Evolutionary conservation across 805 yeast species (phyloP), one percentile per base, ranked within the genome.

Genomic region (Yamadazyma scolyti): DNA sequence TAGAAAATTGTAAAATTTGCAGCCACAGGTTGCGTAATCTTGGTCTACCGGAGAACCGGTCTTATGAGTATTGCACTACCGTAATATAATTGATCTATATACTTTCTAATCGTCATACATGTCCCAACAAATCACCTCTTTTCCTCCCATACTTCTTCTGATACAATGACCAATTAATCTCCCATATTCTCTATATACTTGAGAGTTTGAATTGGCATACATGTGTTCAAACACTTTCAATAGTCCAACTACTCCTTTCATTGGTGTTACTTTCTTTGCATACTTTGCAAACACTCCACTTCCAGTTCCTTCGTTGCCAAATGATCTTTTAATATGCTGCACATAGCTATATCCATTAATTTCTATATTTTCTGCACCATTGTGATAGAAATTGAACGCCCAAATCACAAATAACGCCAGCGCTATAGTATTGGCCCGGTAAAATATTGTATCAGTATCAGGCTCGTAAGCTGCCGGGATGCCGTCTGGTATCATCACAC

Each of bases 331-430:
- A 38, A 79, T 56, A 25, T 82, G 57, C 33, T 65, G 57, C 25
- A 82, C 47, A 44, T 75, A 79, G 3, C 52, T 49, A 36, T 68
- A 66, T 1, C 81, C 83, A 30, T 63, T 34, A 8, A 36, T 12
- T 4, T 16, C 23, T n/a, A 9, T 5, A 9, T 12, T 16, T 15
- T 33, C 36, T 11, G 26, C 12, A 9, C 36, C 36, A 21, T 9
- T 17, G n/a, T 10, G 20, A n/a, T 16, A 24, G 20, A 23, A 29
- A 25, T 25, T 33, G 17, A 23, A 33, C 6, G 29, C 15, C 37
- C 37, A 33, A 16, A 33, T 22, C 5, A 27, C 22, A 15, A 33
- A 33, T 13, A 22, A 18, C n/a, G 29, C 28, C 12, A 23, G 16
- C 5, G 29, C 37, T 7, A 33, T 15, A 8, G 29, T 21, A 20